phyloP scores from a whole-genome alignment of 257 asterid species.

The Avicennia marina region DNA sequence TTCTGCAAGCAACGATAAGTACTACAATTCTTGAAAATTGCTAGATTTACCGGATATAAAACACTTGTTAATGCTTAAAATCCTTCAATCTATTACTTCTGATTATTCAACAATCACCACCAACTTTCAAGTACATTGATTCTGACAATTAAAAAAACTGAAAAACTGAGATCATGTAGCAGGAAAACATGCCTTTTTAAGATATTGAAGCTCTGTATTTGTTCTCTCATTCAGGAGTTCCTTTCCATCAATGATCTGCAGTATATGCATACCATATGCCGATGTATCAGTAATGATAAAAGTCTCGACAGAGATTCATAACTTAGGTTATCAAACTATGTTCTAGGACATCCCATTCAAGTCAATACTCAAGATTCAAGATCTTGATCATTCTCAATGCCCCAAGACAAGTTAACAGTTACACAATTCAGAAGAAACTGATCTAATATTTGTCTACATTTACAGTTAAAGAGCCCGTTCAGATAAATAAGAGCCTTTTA shows the following conservation, averaged over 20 bases:
- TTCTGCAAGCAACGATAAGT: constrained; percentile 56
- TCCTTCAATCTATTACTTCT: background rate
- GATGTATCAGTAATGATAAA: no score
- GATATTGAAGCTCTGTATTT: constrained; percentile 70
- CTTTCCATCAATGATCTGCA: constrained; percentile 79
- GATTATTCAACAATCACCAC: background rate
- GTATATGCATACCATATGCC: background rate
- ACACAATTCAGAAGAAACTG: no score
- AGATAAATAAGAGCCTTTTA: no score
- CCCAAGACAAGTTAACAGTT: no score
- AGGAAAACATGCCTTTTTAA: constrained; percentile 68
- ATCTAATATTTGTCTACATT: no score
- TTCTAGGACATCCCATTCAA: no score
- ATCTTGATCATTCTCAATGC: no score
- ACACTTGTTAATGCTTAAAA: background rate
- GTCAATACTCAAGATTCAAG: no score
- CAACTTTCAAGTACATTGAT: background rate
- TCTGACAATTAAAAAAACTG: background rate
- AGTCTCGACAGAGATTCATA: background rate
- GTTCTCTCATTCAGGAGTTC: constrained; percentile 87
- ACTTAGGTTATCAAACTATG: background rate
- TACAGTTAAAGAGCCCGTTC: no score
- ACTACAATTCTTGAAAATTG: no score
- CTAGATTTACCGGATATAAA: background rate
- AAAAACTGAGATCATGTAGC: background rate